Evolutionary conservation across 768 basidiomycete species (phyloP), one percentile per base, ranked within the genome.

Genomic region (Suillus discolor): DNA sequence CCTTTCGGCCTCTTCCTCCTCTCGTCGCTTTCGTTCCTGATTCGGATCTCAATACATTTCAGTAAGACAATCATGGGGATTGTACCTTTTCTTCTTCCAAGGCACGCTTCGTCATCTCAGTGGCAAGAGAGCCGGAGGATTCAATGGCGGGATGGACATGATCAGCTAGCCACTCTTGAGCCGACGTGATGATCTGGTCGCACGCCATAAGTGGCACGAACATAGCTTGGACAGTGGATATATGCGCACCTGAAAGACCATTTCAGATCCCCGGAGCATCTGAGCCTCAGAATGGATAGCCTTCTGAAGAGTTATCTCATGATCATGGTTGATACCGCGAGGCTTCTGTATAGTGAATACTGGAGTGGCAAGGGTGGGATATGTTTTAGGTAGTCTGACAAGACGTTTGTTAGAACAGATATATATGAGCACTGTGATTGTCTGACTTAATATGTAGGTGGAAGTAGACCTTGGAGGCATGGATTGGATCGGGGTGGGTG

Each of bases 31-130:
- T 36, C 85, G 82, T 41, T 81, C 87, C 86, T 90, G 54, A 62
- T 34, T 13, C 18, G 62, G 44, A 59, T 9, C 42, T 73, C 15
- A 57, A 15, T 41, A n/a, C 2, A 9, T 25, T 34, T 51, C 45
- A 42, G 64, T 28, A 18, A 66, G 54, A 11, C n/a, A 59, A 62
- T 23, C 38, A 62, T 6, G 47, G 42, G 59, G 42, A 73, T 3
- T 83, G 62, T 61, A 89, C 92, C 70, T 80, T 81, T 70, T 92
- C 88, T 74, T 89, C 87, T 60, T 91, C 89, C 67, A 80, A 77
- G 0, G 91, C 91, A 38, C 93, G 85, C 67, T 83, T 85, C 55
- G 81, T 89, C 93, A 94, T 94, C 74, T 94, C 85, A 6, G 85
- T 80, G 13, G 93, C 93, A 5, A 95, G 82, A 0, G 93, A 94